These are phyloP conservation scores for Penicillium canescens DNA, from an alignment of 495 filamentous ascomycete species.

Conservation along the genomic window DNA sequence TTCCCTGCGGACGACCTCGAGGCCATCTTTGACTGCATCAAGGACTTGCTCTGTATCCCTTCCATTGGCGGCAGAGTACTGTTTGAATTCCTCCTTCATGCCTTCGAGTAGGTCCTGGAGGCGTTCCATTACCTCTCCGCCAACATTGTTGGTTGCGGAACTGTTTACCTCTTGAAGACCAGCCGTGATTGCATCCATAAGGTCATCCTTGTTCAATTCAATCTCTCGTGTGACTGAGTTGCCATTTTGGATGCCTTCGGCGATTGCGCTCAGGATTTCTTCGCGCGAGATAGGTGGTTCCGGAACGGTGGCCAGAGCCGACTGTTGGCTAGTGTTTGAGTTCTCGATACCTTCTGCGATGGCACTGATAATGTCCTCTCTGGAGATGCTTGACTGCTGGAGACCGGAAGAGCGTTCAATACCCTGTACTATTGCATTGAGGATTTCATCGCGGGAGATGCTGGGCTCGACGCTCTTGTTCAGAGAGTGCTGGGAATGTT, in stretches of 20 bases:
- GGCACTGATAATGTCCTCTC: slow-evolving; percentile 48
- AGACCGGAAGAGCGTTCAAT: slow-evolving; percentile 7
- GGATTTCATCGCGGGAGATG: slow-evolving; percentile 31
- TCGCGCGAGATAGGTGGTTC: slow-evolving; percentile 45
- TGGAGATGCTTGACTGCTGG: slow-evolving; percentile 23
- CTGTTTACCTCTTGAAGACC: slow-evolving; percentile 53
- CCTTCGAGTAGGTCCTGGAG: slow-evolving; percentile 73
- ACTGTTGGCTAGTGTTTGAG: slow-evolving; percentile 12
- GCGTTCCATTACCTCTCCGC: slow-evolving; percentile 68
- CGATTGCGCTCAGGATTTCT: slow-evolving; percentile 56
- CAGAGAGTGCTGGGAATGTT: slow-evolving; percentile 7
- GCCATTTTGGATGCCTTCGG: slow-evolving; percentile 54
- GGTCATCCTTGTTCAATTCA: slow-evolving; percentile 61
- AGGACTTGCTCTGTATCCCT: slow-evolving; percentile 79
- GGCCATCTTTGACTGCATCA: slow-evolving; percentile 80
- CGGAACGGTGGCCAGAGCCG: slow-evolving; percentile 20
- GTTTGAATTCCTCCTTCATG: slow-evolving; percentile 73
- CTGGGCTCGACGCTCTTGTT: slow-evolving; percentile 3
- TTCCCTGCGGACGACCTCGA: slow-evolving; percentile 75
- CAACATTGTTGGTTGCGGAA: slow-evolving; percentile 49
- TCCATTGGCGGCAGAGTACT: slow-evolving; percentile 72
- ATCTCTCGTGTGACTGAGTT: slow-evolving; percentile 54
- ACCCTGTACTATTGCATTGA: slow-evolving; percentile 50
- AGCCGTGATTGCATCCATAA: slow-evolving; percentile 66
- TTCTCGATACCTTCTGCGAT: slow-evolving; percentile 19